A percentile compares a stretch with the other conserved stretches of the same genome.
Evolutionary conservation across 2,329 filamentous ascomycete genomes (phyloP).

Genomic region (Keithomyces neogunnii): DNA sequence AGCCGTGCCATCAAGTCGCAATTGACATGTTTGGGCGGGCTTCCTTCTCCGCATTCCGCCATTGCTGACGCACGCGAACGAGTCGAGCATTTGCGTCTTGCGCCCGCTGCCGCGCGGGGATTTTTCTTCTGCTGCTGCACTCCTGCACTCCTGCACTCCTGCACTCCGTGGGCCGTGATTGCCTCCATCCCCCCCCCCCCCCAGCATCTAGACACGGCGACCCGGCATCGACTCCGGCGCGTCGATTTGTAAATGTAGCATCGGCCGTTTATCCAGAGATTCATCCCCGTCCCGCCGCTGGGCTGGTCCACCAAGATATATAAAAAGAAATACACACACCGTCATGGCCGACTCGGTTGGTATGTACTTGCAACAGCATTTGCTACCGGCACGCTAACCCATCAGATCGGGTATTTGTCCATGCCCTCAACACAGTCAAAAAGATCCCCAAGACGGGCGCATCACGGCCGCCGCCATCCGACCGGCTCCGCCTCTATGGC

Average conservation of each 20-base stretch:
- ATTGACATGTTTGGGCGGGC: background rate
- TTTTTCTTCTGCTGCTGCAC: background rate
- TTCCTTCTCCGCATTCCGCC: background rate
- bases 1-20: background rate
- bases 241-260: too few relatives aligned
- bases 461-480: slow-evolving; percentile 73
- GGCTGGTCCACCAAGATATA: too few relatives aligned
- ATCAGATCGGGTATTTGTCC: slow-evolving; percentile 92
- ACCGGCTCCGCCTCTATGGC: slow-evolving; percentile 88
- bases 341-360: slow-evolving; percentile 31
- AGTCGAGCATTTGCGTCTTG: background rate
- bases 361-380: slow-evolving; percentile 12
- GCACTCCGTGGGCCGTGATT: too few relatives aligned
- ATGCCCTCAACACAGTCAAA: slow-evolving; percentile 97
- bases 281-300: too few relatives aligned
- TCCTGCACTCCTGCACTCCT: background rate
- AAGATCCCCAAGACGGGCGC: slow-evolving; percentile 92
- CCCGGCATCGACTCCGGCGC: too few relatives aligned
- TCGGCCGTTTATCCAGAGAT: too few relatives aligned
- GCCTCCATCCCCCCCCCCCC: too few relatives aligned
- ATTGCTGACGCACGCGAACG: background rate
- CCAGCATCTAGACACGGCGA: too few relatives aligned
- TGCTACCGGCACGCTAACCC: background rate
- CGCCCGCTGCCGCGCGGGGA: background rate
- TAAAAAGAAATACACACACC: too few relatives aligned